A percentile compares a stretch with the other conserved stretches of the same genome.
phyloP scores from a whole-genome alignment of 164 flowering plant genomes.

The Vitis rupestris region DNA sequence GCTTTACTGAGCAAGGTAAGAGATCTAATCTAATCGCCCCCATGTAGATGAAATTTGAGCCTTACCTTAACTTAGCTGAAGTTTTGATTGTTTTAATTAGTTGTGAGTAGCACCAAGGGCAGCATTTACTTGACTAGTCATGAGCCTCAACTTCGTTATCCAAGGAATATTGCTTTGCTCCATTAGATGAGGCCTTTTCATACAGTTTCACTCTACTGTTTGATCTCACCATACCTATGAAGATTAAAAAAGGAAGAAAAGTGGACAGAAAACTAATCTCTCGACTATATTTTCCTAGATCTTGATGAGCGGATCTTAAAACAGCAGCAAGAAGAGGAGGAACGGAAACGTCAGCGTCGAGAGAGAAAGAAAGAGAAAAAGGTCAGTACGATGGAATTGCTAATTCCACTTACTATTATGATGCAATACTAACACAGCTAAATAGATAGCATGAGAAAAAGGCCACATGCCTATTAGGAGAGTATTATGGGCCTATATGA shows the following conservation, averaged over 20 bases:
- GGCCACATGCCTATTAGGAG: too few relatives aligned
- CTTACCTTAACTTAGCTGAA: neutral
- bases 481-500: too few relatives aligned
- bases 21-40: neutral
- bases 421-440: neutral
- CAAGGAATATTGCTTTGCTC: neutral
- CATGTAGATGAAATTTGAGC: neutral
- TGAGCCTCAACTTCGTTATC: neutral
- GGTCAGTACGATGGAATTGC: conserved; percentile 32
- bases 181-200: neutral
- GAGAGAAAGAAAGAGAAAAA: conserved; percentile 97
- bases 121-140: neutral
- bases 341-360: conserved; percentile 74
- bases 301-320: conserved; percentile 81
- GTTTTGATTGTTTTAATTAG: neutral
- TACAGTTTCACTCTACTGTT: neutral
- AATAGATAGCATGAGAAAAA: too few relatives aligned
- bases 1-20: conserved; percentile 85
- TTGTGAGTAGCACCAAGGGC: neutral
- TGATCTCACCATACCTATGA: neutral
- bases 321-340: conserved; percentile 96
- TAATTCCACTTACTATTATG: neutral
- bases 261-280: neutral
- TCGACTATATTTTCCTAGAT: conserved; percentile 38
- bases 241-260: neutral